phyloP scores from a whole-genome alignment of 2,329 filamentous ascomycete species.

The Aschersonia sp. region DNA sequence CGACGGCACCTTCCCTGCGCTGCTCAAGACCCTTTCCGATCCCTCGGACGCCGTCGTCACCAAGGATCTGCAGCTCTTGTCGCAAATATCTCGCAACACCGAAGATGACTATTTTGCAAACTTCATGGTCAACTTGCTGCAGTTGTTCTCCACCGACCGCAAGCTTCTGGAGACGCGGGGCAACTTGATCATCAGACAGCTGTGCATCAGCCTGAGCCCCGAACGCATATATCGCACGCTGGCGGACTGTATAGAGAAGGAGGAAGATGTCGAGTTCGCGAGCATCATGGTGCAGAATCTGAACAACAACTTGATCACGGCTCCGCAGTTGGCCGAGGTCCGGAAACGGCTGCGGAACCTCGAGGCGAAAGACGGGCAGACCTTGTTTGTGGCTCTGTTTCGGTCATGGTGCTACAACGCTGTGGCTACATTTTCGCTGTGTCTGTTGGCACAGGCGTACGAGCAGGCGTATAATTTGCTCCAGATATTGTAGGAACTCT shows the following conservation, averaged over 20 bases:
- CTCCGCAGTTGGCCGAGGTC: slow-evolving; percentile 81
- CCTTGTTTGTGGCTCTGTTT: slow-evolving; percentile 88
- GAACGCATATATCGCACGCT: slow-evolving; percentile 92
- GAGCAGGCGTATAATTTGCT: slow-evolving; percentile 94
- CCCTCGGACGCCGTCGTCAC: slow-evolving; percentile 92
- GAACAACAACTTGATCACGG: slow-evolving; percentile 97
- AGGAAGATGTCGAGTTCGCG: slow-evolving; percentile 96
- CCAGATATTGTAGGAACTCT: slow-evolving; percentile 66
- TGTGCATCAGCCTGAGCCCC: slow-evolving; percentile 83
- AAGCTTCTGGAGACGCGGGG: slow-evolving; percentile 82
- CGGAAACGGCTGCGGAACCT: slow-evolving; percentile 81
- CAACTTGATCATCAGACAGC: slow-evolving; percentile 89
- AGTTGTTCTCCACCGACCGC: slow-evolving; percentile 88
- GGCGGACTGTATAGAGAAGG: slow-evolving; percentile 91
- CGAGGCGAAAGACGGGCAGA: slow-evolving; percentile 88
- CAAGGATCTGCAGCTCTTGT: slow-evolving; percentile 81
- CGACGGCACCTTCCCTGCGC: slow-evolving; percentile 87
- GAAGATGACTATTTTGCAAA: slow-evolving; percentile 96
- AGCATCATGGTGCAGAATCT: slow-evolving; percentile 99
- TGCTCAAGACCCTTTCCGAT: slow-evolving; percentile 92
- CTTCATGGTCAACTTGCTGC: slow-evolving; percentile 93
- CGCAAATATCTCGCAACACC: slow-evolving; percentile 90
- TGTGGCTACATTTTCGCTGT: slow-evolving; percentile 92
- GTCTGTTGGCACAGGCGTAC: slow-evolving; percentile 89
- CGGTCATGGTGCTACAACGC: slow-evolving; percentile 98